A percentile compares a stretch with the other conserved stretches of the same genome.
Evolutionary conservation across 2,329 filamentous ascomycete genomes (phyloP).

Genomic region (Sporothrix mexicana): DNA sequence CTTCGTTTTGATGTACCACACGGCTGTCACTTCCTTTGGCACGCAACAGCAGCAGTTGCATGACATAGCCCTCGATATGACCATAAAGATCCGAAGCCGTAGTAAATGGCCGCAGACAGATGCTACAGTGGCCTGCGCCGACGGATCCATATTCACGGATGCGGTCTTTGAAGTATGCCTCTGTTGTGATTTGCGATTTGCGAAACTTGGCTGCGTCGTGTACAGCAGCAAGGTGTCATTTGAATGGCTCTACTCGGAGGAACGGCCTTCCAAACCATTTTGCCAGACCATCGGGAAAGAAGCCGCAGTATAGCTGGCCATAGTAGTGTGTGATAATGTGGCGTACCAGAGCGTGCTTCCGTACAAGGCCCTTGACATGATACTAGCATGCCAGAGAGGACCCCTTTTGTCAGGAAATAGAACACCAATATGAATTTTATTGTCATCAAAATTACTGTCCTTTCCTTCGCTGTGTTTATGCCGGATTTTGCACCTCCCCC

Average conservation of each 20-base stretch:
- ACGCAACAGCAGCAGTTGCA: not conserved
- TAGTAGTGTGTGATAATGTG: constrained; percentile 5
- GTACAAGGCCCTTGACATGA: constrained; percentile 4
- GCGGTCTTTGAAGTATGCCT: not conserved
- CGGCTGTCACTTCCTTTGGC: not conserved
- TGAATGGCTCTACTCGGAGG: not conserved
- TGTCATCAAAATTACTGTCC: not conserved
- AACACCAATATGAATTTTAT: not conserved
- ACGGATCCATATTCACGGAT: constrained; percentile 4
- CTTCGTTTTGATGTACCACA: not conserved
- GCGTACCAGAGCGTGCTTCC: not conserved
- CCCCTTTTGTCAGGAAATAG: not conserved
- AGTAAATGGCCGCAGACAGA: not conserved
- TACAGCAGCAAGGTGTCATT: not conserved
- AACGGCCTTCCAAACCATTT: not conserved
- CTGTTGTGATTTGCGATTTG: not conserved
- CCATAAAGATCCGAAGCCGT: not conserved
- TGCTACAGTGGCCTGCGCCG: not conserved
- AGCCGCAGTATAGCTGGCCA: not conserved
- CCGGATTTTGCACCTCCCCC: not conserved
- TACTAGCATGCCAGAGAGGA: not conserved
- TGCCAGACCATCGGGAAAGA: not conserved
- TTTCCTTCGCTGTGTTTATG: not conserved
- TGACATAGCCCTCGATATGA: not conserved
- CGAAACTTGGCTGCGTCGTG: constrained; percentile 4